Evolutionary conservation across 495 filamentous ascomycete genomes (phyloP).

Genomic region (Neurospora sp.): DNA sequence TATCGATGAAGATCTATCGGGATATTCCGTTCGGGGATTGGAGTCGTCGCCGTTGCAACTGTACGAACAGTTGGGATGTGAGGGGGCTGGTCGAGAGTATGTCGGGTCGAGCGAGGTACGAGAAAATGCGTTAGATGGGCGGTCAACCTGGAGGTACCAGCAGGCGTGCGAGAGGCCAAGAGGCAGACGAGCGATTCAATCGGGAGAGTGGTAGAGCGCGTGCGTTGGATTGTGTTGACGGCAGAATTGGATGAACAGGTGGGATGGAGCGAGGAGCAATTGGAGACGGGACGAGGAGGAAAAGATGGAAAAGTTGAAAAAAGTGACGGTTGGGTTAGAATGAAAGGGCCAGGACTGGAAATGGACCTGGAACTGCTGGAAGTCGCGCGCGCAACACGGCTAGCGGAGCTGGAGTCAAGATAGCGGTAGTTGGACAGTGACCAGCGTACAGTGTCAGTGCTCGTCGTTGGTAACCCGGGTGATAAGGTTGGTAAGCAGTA

Average conservation of each 20-base stretch:
- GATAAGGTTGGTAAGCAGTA: not conserved
- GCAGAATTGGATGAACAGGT: not conserved
- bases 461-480: not conserved
- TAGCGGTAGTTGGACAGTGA: not conserved
- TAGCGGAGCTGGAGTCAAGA: not conserved
- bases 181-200: not conserved
- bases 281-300: not conserved
- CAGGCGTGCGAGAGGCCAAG: not conserved
- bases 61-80: not conserved
- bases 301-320: not conserved
- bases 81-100: not conserved
- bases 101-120: not conserved
- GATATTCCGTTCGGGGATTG: not conserved
- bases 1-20: not conserved
- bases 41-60: not conserved
- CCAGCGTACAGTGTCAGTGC: not conserved
- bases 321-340: not conserved
- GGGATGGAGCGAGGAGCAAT: not conserved
- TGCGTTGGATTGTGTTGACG: not conserved
- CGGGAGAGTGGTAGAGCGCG: not conserved
- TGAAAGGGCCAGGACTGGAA: not conserved
- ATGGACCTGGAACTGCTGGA: not conserved
- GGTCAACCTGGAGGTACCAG: not conserved
- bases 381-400: not conserved
- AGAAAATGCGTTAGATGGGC: not conserved